phyloP scores from a whole-genome alignment of 1,284 basidiomycete species.

The Marasmius oreades region DNA sequence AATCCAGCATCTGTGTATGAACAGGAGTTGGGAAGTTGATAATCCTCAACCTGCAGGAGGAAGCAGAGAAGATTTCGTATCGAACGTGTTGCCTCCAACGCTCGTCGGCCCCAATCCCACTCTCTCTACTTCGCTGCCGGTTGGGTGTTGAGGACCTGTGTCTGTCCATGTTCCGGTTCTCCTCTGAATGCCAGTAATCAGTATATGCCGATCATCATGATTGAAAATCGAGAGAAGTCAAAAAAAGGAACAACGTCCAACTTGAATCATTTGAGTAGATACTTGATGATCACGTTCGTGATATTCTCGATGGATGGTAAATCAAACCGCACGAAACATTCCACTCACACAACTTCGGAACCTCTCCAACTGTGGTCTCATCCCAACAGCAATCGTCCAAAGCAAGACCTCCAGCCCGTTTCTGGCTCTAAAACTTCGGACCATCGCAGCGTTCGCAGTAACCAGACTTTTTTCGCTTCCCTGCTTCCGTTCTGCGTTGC shows the following conservation, averaged over 20 bases:
- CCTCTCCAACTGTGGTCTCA: neutral
- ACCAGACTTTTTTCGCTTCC: constrained; percentile 21
- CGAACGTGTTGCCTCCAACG: neutral
- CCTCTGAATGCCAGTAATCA: neutral
- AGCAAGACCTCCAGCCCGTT: neutral
- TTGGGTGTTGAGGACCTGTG: neutral
- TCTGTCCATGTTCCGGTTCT: neutral
- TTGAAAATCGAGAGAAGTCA: neutral
- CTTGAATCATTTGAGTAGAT: too few relatives aligned
- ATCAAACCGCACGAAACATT: neutral
- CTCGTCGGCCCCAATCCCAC: neutral
- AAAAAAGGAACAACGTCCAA: neutral
- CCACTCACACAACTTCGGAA: neutral
- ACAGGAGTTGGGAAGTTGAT: too few relatives aligned
- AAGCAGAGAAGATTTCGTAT: neutral
- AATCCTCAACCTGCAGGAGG: too few relatives aligned
- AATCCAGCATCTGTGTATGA: constrained; percentile 3
- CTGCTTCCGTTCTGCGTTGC: constrained; percentile 21
- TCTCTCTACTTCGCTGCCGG: neutral
- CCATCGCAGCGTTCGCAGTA: neutral
- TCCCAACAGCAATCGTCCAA: neutral
- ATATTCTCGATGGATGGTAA: neutral
- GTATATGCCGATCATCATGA: too few relatives aligned
- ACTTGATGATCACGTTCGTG: neutral
- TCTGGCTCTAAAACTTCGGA: neutral